These are phyloP conservation scores for Monascus purpureus DNA, from an alignment of 495 filamentous ascomycete genomes.

Conservation along the genomic window DNA sequence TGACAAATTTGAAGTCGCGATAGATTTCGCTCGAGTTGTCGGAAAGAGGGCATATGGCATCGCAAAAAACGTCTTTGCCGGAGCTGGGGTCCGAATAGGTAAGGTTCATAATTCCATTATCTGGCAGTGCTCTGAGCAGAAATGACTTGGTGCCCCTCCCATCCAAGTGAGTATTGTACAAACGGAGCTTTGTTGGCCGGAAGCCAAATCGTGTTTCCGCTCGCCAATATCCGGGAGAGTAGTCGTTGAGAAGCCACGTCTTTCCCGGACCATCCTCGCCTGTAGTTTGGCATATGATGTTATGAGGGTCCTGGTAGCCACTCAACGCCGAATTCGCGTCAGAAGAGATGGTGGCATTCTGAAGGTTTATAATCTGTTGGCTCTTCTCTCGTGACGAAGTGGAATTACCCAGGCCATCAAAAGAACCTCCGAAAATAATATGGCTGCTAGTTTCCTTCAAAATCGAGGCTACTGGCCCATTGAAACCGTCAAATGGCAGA, in stretches of 20 bases:
- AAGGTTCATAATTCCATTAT: constrained; percentile 91
- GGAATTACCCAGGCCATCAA: constrained; percentile 78
- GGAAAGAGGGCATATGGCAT: constrained; percentile 66
- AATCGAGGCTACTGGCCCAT: constrained; percentile 83
- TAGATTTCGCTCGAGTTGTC: constrained; percentile 44
- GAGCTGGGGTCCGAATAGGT: constrained; percentile 70
- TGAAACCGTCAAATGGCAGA: constrained; percentile 84
- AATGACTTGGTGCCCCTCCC: constrained; percentile 79
- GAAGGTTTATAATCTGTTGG: constrained; percentile 78
- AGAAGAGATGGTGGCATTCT: constrained; percentile 56
- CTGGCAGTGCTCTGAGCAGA: constrained; percentile 65
- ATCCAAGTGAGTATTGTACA: constrained; percentile 81
- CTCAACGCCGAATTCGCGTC: constrained; percentile 41
- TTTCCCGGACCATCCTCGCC: constrained; percentile 49
- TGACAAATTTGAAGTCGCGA: constrained; percentile 87
- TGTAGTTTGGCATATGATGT: constrained; percentile 69
- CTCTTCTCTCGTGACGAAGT: constrained; percentile 45
- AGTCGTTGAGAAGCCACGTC: constrained; percentile 77
- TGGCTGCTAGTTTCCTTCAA: constrained; percentile 62
- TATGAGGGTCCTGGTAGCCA: constrained; percentile 66
- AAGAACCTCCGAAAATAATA: constrained; percentile 85
- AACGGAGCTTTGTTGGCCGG: constrained; percentile 66
- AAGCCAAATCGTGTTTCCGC: constrained; percentile 74
- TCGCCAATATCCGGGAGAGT: constrained; percentile 68
- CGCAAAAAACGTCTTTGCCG: constrained; percentile 51